phyloP scores from a whole-genome alignment of 2,329 filamentous ascomycete species.

The Blastomyces parvus region DNA sequence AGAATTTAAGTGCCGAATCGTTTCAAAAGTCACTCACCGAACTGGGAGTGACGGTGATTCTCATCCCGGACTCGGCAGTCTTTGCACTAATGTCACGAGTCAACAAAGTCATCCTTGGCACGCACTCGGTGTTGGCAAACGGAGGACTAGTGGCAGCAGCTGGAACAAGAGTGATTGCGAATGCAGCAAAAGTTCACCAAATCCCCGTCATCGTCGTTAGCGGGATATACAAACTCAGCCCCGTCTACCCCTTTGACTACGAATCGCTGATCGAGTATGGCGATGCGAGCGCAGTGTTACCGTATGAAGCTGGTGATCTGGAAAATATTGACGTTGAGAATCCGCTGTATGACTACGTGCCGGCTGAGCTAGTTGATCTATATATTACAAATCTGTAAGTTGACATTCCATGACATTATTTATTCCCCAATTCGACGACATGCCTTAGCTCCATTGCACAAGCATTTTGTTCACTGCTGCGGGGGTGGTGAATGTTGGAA shows the following conservation, averaged over 20 bases:
- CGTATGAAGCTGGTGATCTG: constrained; percentile 69
- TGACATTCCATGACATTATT: background rate
- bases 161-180: constrained; percentile 74
- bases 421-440: background rate
- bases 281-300: constrained; percentile 64
- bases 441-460: background rate
- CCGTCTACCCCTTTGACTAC: constrained; percentile 75
- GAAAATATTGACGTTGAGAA: constrained; percentile 68
- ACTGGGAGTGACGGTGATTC: constrained; percentile 70
- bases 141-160: constrained; percentile 76
- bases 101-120: constrained; percentile 88
- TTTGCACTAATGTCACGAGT: constrained; percentile 92
- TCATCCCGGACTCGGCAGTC: constrained; percentile 73
- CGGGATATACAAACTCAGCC: constrained; percentile 88
- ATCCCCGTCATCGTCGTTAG: constrained; percentile 81
- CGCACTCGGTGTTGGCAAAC: constrained; percentile 78
- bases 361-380: constrained; percentile 54
- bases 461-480: background rate
- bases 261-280: constrained; percentile 80
- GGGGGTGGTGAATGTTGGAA: background rate
- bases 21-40: constrained; percentile 70
- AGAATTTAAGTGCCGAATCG: constrained; percentile 39
- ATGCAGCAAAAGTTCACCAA: constrained; percentile 70
- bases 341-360: constrained; percentile 73
- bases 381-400: constrained; percentile 71